phyloP scores from a whole-genome alignment of 805 yeast species.

The Starmerella powellii region DNA sequence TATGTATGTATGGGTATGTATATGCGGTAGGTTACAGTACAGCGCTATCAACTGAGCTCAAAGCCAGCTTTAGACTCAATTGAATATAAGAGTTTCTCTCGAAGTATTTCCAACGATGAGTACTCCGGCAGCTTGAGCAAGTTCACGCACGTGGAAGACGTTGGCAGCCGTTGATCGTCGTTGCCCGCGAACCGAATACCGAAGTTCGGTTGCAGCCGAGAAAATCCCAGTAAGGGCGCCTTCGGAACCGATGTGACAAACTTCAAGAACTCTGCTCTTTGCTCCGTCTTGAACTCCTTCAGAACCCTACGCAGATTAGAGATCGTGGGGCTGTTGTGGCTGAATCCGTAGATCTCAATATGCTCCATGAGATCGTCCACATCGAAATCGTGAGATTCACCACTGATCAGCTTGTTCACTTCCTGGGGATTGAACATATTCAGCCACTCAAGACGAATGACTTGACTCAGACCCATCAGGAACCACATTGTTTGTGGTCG shows the following conservation, averaged over 20 bases:
- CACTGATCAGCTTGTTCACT: slow-evolving; percentile 71
- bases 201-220: slow-evolving; percentile 58
- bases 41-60: slow-evolving; percentile 46
- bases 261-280: slow-evolving; percentile 54
- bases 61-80: slow-evolving; percentile 78
- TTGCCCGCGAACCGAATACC: slow-evolving; percentile 56
- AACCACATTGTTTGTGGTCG: slow-evolving; percentile 50
- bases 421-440: slow-evolving; percentile 76
- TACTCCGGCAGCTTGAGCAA: slow-evolving; percentile 79
- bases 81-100: slow-evolving; percentile 58
- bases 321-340: slow-evolving; percentile 46
- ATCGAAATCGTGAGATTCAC: slow-evolving; percentile 59
- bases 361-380: slow-evolving; percentile 53
- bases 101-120: slow-evolving; percentile 42
- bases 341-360: slow-evolving; percentile 52
- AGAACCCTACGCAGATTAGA: slow-evolving; percentile 63
- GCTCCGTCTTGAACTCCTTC: slow-evolving; percentile 43
- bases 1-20: not conserved
- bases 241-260: slow-evolving; percentile 88
- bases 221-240: slow-evolving; percentile 83
- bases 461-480: slow-evolving; percentile 54
- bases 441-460: slow-evolving; percentile 66
- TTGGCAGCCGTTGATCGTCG: slow-evolving; percentile 50
- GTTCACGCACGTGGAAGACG: slow-evolving; percentile 89
- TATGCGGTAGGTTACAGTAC: too few species aligned